phyloP scores from a whole-genome alignment of 176 grass and related monocot genomes.

The Triticum monococcum region DNA sequence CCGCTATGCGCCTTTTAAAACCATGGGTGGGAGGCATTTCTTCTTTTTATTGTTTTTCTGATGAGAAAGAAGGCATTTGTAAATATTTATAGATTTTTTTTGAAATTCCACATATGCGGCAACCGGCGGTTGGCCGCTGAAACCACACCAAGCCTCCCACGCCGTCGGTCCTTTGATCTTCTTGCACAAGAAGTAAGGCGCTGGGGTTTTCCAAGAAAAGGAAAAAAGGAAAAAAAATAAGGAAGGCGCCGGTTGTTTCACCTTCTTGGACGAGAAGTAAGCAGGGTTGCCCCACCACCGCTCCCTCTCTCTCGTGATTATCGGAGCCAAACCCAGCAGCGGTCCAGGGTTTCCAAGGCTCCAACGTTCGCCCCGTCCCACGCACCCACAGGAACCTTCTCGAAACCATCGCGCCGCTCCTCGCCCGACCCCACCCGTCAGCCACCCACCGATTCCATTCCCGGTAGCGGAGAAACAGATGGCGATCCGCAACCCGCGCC shows the following conservation, averaged over 20 bases:
- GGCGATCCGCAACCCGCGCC: conserved; percentile 25
- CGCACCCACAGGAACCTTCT: conserved; percentile 19
- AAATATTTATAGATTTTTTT: no score
- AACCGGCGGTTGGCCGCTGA: no score
- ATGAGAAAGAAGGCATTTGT: no score
- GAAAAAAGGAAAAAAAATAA: no score
- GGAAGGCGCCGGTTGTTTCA: not conserved
- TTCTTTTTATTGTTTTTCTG: no score
- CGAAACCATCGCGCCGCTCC: not conserved
- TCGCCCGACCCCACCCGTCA: not conserved
- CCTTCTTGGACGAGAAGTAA: conserved; percentile 26
- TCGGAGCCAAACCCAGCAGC: conserved; percentile 22
- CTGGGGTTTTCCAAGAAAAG: no score
- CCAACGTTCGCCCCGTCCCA: not conserved
- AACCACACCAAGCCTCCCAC: not conserved
- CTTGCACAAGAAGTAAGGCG: not conserved
- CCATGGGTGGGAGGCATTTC: no score
- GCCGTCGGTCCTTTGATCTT: not conserved
- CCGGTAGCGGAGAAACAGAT: not conserved
- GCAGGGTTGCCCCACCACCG: not conserved
- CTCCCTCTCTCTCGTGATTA: not conserved
- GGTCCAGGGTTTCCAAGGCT: conserved; percentile 24
- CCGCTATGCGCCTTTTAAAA: no score
- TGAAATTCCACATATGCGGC: no score
- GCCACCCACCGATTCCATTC: not conserved